Base-by-base conservation (phyloP, 805 yeast species). In the Candida vartiovaarae region DNA sequence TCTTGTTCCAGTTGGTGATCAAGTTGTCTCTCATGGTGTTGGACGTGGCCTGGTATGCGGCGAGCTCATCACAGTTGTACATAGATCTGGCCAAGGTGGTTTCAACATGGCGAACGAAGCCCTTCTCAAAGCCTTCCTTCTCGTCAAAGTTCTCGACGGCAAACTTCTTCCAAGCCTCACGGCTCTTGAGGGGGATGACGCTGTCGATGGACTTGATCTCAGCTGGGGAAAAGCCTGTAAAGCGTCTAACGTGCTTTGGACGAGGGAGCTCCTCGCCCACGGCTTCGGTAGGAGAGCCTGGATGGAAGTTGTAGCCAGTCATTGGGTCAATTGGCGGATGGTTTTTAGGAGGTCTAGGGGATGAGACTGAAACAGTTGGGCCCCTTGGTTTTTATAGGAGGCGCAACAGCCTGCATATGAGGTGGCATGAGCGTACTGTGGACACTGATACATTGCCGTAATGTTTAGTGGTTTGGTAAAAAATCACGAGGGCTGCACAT, bases 31-130 rank as follows among this genome's bases (percentile, higher is more conserved):
- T 72, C 46, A 89, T 73, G 25, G 93, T 72, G 57, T 72, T 72
- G 5, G 95, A 82, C 34, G 95, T 78, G 1, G 96, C 95, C 61
- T 85, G 95, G 61, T 90, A 89, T 25, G 96, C 96, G 34, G 95
- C 96, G 59, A 89, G 70, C 46, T 82, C 82, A 63, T 90, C 97
- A 67, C 96, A 87, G 59, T 90, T 90, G 74, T 84, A 87, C 70
- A 89, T 69, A 31, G 91, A 86, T 56, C 97, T 75, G n/a, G 95
- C 97, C 60, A 89, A 70, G 1, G 90, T 78, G 35, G 95, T 85
- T 64, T 89, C 97, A 34, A 90, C 96, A 63, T 90, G 95, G 52
- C 79, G 76, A 40, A 89, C 83, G 60, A 89, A 84, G 46, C 73
- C 72, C 34, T 68, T 57, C 61, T 88, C 84, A 55, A 89, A 84